Evolutionary conservation across 352 stramenopile genomes (phyloP).

Genomic region (Globisporangium viniferum): DNA sequence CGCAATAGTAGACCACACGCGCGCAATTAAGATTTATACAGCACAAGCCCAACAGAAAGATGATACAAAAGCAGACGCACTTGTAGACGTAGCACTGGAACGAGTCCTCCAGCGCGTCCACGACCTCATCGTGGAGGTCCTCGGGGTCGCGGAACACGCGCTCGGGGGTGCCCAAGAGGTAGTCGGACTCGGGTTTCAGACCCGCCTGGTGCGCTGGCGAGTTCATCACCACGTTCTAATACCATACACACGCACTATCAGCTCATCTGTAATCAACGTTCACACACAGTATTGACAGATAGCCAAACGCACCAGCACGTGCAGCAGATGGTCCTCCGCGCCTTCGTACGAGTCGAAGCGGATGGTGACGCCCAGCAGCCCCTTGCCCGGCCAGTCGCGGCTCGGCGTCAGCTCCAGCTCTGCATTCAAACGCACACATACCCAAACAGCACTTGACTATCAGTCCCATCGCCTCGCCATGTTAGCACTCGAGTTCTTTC

Average conservation of each 20-base stretch:
- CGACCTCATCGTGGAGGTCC: slow-evolving; percentile 89
- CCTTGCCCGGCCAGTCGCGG: slow-evolving; percentile 92
- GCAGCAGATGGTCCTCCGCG: slow-evolving; percentile 94
- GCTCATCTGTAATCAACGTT: neutral
- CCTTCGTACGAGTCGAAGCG: slow-evolving; percentile 96
- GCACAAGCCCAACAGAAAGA: neutral
- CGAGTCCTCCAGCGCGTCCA: slow-evolving; percentile 87
- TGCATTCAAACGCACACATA: slow-evolving; percentile 12
- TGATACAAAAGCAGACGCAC: slow-evolving; percentile 24
- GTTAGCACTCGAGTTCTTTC: too few relatives aligned
- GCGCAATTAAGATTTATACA: neutral
- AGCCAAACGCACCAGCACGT: slow-evolving; percentile 78
- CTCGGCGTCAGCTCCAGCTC: slow-evolving; percentile 88
- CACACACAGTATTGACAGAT: neutral
- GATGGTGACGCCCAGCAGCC: slow-evolving; percentile 96
- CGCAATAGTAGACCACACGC: neutral
- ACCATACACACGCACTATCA: neutral
- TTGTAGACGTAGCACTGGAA: slow-evolving; percentile 99
- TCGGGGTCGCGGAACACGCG: slow-evolving; percentile 82
- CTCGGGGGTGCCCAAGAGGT: slow-evolving; percentile 93
- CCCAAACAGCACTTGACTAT: too few relatives aligned
- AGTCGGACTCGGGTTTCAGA: slow-evolving; percentile 88
- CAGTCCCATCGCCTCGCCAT: too few relatives aligned
- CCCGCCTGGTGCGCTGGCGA: slow-evolving; percentile 90
- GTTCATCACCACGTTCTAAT: slow-evolving; percentile 79